A percentile compares a stretch with the other conserved stretches of the same genome.
phyloP scores from a whole-genome alignment of 768 basidiomycete genomes.

The Mycena rosella region DNA sequence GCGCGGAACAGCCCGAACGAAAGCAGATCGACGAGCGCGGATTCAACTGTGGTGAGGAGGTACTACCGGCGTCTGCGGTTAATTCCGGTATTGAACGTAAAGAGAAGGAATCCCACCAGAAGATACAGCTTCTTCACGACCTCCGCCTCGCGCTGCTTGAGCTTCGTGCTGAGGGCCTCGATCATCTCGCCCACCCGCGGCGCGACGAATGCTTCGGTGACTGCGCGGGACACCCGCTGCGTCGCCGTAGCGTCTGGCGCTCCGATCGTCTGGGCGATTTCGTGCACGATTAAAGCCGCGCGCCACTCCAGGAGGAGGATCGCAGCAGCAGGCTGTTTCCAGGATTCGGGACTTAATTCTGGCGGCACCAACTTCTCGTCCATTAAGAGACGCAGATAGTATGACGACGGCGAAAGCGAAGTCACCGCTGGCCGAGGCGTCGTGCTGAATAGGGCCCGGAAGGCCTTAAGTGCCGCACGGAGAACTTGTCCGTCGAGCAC shows the following conservation, averaged over 20 bases:
- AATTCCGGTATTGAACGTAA: not conserved
- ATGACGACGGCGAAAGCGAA: slow-evolving; percentile 60
- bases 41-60: slow-evolving; percentile 69
- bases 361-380: slow-evolving; percentile 37
- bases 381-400: slow-evolving; percentile 69
- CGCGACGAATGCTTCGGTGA: slow-evolving; percentile 79
- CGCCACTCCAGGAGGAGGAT: slow-evolving; percentile 73
- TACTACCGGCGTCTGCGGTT: slow-evolving; percentile 55
- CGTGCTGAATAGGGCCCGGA: slow-evolving; percentile 50
- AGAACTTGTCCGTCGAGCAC: slow-evolving; percentile 83
- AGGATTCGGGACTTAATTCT: slow-evolving; percentile 41
- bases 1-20: slow-evolving; percentile 62
- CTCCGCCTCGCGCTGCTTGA: slow-evolving; percentile 42
- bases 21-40: slow-evolving; percentile 68
- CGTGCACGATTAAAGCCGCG: slow-evolving; percentile 70
- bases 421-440: slow-evolving; percentile 38
- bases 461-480: slow-evolving; percentile 76
- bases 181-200: slow-evolving; percentile 65
- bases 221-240: slow-evolving; percentile 70
- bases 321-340: slow-evolving; percentile 54
- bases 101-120: slow-evolving; percentile 51
- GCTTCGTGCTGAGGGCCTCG: slow-evolving; percentile 39
- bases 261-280: slow-evolving; percentile 50
- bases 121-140: slow-evolving; percentile 55
- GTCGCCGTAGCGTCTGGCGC: slow-evolving; percentile 68